Evolutionary conservation across 169 alveolate genomes (phyloP).

Genomic region (Eimeria sp.): DNA sequence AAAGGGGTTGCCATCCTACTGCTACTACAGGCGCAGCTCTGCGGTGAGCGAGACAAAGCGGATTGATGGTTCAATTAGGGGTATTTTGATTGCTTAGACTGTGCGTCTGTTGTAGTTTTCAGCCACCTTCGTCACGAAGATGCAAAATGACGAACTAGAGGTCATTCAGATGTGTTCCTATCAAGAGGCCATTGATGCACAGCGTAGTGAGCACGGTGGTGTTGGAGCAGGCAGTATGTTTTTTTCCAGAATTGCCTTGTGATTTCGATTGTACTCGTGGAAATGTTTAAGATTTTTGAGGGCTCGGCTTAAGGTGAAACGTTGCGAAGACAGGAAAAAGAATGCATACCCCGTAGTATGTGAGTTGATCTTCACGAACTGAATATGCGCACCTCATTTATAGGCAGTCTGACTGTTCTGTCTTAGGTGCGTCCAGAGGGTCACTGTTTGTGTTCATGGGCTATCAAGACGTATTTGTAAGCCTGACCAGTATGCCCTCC

Average conservation of each 20-base stretch:
- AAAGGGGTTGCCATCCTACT: too few relatives aligned
- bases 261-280: not conserved
- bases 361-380: not conserved
- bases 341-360: not conserved
- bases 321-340: not conserved
- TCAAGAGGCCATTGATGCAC: too few relatives aligned
- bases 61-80: too few relatives aligned
- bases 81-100: too few relatives aligned
- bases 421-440: not conserved
- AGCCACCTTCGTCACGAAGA: too few relatives aligned
- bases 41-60: too few relatives aligned
- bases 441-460: not conserved
- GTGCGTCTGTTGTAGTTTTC: too few relatives aligned
- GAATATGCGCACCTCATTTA: not conserved
- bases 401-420: not conserved
- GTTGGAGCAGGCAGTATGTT: conserved; percentile 8
- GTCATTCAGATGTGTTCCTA: too few relatives aligned
- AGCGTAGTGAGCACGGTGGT: not conserved
- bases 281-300: too few relatives aligned
- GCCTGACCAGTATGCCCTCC: not conserved
- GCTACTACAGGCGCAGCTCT: too few relatives aligned
- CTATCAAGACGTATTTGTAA: not conserved
- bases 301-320: not conserved
- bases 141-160: too few relatives aligned
- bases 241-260: not conserved